Base-by-base conservation (phyloP, 768 basidiomycete genomes). In the Leccinum pellstonianum region DNA sequence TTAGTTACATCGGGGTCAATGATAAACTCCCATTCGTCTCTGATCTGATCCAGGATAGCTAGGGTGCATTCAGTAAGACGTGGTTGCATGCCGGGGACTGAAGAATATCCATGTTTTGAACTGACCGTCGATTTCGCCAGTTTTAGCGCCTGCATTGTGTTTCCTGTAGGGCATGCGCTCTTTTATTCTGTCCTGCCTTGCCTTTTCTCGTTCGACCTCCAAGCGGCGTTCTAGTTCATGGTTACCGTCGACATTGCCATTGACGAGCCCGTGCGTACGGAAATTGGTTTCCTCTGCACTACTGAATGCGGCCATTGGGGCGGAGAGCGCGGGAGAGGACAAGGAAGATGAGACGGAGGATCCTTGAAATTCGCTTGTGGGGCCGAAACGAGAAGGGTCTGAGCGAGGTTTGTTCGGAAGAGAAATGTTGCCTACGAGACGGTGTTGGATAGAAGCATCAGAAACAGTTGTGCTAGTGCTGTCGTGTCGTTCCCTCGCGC, bases 1-100 rank as follows among this genome's bases (percentile, higher is more conserved):
- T 46, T 55, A 66, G 83, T 76, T 72, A 93, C 92, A 73, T 93
- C 88, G 38, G 88, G 83, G 61, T 92, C 84, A 56, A 88, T 85
- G 33, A 94, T 87, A 68, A 93, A 88, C 66, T 91, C 90, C 94
- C 94, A 97, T 57, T 90, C 93, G 64, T 91, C 88, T 69, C 83
- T 86, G 64, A 97, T 91, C 73, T 92, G 86, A 63, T 92, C 87
- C 62, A 97, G 75, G 14, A 96, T 82, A 62, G 90, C 93, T 95
- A 63, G 15, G 52, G 19, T 4, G 9, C 12, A 47, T 37, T 54
- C 55, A 58, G 58, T 60, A 14, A 62, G 57, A 41, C 38, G 14
- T 25, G 29, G 19, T 21, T 19, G 33, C 41, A n/a, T 31, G 38
- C 23, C 5, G 3, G 15, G 25, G 21, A 37, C 12, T 9, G 29